Conservation (phyloP, 139 green algal species). For the Monoraphidium neglectum region DNA sequence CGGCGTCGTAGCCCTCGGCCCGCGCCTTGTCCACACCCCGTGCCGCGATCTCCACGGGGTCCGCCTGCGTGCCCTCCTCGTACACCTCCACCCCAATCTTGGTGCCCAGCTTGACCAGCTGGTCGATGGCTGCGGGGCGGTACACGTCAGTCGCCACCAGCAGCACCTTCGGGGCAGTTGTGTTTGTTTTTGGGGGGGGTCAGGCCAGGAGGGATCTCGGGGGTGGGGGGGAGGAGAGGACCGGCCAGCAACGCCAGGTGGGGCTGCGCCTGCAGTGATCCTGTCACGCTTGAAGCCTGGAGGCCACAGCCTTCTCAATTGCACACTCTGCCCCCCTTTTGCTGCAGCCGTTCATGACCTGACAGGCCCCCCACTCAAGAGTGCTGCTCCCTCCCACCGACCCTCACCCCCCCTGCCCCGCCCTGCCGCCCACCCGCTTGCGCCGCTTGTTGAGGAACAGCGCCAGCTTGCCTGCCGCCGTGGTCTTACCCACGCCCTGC, state of each 20-base stretch:
- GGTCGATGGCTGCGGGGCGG: conserved; percentile 90
- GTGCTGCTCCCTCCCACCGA: too few relatives aligned
- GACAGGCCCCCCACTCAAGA: too few relatives aligned
- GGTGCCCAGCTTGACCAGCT: conserved; percentile 88
- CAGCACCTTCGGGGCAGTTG: too few relatives aligned
- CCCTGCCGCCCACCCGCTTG: conserved; percentile 54
- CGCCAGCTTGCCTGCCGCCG: conserved; percentile 94
- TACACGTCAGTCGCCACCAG: conserved; percentile 32
- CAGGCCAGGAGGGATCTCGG: too few relatives aligned
- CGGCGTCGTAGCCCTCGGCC: conserved; percentile 70
- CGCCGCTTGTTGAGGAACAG: conserved; percentile 79
- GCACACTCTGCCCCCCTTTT: too few relatives aligned
- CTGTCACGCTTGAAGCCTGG: too few relatives aligned
- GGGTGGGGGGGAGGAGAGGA: background rate
- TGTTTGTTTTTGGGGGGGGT: too few relatives aligned
- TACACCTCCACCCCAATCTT: conserved; percentile 92
- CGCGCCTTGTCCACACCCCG: conserved; percentile 77
- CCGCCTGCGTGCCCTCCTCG: conserved; percentile 71
- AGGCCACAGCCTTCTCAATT: too few relatives aligned
- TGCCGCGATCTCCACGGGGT: conserved; percentile 51
- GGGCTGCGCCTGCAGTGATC: too few relatives aligned
- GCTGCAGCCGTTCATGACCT: too few relatives aligned
- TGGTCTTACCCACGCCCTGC: conserved; percentile 98
- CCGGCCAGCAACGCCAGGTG: too few relatives aligned
- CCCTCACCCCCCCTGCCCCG: background rate